Evolutionary conservation across 768 basidiomycete species (phyloP), one percentile per base, ranked within the genome.

Genomic region (Cystofilobasidium macerans): DNA sequence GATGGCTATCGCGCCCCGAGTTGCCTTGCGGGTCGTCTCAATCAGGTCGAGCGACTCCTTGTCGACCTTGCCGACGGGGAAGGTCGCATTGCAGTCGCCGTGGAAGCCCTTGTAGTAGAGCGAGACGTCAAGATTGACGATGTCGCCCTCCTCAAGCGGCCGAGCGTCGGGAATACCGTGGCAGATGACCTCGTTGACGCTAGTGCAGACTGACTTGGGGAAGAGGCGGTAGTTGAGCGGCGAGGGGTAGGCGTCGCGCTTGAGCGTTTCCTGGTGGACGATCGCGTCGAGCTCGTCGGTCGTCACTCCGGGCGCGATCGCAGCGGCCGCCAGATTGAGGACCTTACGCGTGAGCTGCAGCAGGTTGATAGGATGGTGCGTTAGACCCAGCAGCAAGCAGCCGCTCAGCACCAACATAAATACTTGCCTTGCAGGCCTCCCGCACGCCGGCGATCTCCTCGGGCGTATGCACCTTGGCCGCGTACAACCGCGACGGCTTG

Each of bases 161-260:
- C 45, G 45, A 3, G 11, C 14, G n/a, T 47, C 51, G 2, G 51
- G 51, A 16, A 54, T 54, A 32, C 51, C 76, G 70, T 99, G 95
- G 76, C 95, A 98, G 71, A 99, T 93, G 59, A 83, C 87, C 76
- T 98, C 94, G 75, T 99, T 99, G 28, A 98, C 78, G 47, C 79
- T 90, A 85, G 87, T 92, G 87, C 95, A 99, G 42, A 94, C 83
- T 35, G 92, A 97, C 80, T 97, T 97, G 16, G 95, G 94, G 74
- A 86, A 98, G 40, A 82, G 80, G 61, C 85, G 83, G 77, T 99
- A 99, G 73, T 89, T 89, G 68, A 98, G 79, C 51, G 95, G 57
- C 67, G 61, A 63, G 47, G 56, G 95, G 77, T 99, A 99, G 28
- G 89, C 84, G 70, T 89, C 85, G 60, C 93, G 81, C 77, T 93